These are phyloP conservation scores for Argentina anserina DNA, from an alignment of 306 rosid species.

Conservation along the genomic window DNA sequence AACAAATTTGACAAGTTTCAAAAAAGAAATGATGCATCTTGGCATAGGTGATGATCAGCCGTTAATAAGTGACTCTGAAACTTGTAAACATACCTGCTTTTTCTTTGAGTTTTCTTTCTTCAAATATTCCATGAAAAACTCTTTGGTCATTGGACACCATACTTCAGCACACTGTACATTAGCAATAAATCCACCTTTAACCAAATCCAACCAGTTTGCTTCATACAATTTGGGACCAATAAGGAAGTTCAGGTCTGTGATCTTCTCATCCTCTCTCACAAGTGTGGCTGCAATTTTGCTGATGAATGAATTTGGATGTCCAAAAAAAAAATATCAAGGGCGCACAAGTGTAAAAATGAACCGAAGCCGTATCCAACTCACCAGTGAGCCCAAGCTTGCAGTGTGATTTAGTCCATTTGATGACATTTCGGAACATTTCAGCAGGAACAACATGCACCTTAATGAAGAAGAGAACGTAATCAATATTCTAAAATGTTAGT, in stretches of 20 bases:
- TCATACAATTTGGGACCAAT: slow-evolving; percentile 95
- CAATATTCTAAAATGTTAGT: neutral
- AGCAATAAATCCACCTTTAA: slow-evolving; percentile 93
- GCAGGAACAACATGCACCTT: slow-evolving; percentile 94
- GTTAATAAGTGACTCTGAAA: slow-evolving; percentile 5
- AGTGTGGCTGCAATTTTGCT: slow-evolving; percentile 71
- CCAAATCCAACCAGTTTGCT: slow-evolving; percentile 95
- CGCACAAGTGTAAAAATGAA: slow-evolving; percentile 4
- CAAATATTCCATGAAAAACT: slow-evolving; percentile 80
- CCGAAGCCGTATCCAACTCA: slow-evolving; percentile 23
- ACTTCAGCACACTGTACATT: slow-evolving; percentile 99
- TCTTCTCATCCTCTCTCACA: slow-evolving; percentile 92
- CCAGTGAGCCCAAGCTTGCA: slow-evolving; percentile 99
- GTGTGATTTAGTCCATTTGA: slow-evolving; percentile 81
- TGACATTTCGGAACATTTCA: slow-evolving; percentile 93
- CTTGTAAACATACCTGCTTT: slow-evolving; percentile 64
- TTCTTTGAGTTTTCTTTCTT: slow-evolving; percentile 91
- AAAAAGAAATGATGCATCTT: neutral
- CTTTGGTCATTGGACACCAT: slow-evolving; percentile 99
- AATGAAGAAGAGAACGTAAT: neutral
- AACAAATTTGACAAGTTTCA: neutral
- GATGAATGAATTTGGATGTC: slow-evolving; percentile 5
- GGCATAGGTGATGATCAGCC: neutral
- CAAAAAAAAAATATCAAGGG: slow-evolving; percentile 18
- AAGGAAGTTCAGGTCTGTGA: slow-evolving; percentile 84